Evolutionary conservation across 108 stramenopile species (phyloP), one percentile per base, ranked within the genome.

Genomic region (Craspedostauros australis): DNA sequence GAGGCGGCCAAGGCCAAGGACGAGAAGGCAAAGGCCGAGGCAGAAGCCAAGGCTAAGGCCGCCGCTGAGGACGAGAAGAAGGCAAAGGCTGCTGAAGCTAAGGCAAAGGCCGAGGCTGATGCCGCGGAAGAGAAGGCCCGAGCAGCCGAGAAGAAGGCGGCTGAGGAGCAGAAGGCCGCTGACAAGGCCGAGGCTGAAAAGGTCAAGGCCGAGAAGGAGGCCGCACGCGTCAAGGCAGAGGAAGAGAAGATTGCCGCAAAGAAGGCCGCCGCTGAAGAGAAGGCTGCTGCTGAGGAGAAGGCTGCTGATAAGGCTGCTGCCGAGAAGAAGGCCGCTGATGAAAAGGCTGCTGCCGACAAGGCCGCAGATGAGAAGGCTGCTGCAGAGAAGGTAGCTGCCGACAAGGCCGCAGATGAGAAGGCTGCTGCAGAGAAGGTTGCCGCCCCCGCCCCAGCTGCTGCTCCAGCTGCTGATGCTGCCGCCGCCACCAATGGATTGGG

Each of bases 401-500:
- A 66, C n/a, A 56, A 61, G 47, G 58, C 62, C 12, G 62, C 67
- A 28, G 66, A 66, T 31, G 62, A 69, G 63, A 58, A 58, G 49
- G 49, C 33, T 1, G 48, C 39, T 4, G 56, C 33, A 19, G 66
- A 62, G 29, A 37, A 44, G 32, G 43, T 45, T 4, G 68, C 76
- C 18, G 28, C 39, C 0, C 58, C 68, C 25, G 67, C 62, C 4
- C 68, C 69, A 19, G 44, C 54, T 30, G 42, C 73, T 37, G 53
- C 42, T 8, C 34, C 61, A 26, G 16, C 34, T 6, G 23, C 68
- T 25, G 47, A 51, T 18, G 44, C 60, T 30, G 42, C 39, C 23
- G 32, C 68, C 6, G 47, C 37, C n/a, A 44, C 59, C 20, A 33
- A 27, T 37, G 87, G 75, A 22, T 49, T 90, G 47, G 88, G 88